Base-by-base conservation (phyloP, 495 filamentous ascomycete genomes). In the Tuber brumale region DNA sequence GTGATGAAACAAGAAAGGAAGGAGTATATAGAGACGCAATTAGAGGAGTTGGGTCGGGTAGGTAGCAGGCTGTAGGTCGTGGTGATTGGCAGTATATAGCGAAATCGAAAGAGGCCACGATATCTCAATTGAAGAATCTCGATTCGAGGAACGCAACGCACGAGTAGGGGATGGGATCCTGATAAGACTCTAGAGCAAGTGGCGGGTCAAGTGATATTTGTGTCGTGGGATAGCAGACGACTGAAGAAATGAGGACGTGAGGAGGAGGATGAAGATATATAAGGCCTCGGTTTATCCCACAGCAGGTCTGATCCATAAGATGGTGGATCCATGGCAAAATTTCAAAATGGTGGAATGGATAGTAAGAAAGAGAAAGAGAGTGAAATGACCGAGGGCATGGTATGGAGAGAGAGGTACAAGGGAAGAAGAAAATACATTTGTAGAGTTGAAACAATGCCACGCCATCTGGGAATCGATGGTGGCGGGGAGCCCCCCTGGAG, bases 41-140 rank as follows among this genome's bases (percentile, higher is more conserved):
- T 12, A n/a, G 48, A 51, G 51, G 51, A 66, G n/a, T 66, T 6
- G 6, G 57, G 27, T 31, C n/a, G 57, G 31, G 57, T 16, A 31
- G 10, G 27, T 18, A 66, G 57, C 14, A 66, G 9, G 23, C 21
- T 23, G 48, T n/a, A 3, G 48, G 48, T n/a, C 21, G 51, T 61
- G 31, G n/a, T 14, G 27, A 66, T 5, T 31, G 16, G 23, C 6
- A 31, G 57, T 66, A 31, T 66, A 31, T 66, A 31, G 12, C 27
- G 57, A 31, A n/a, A 12, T 0, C 27, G 57, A 31, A 31, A 10
- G n/a, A 1, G 3, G 5, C 57, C 7, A 66, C 3, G 27, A 12
- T 66, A 66, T 66, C 27, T 27, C 57, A 66, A 66, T 66, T 66
- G 57, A 66, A 66, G 57, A 66, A 10, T 31, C 27, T n/a, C 57